A percentile compares a stretch with the other conserved stretches of the same genome.
Conservation (phyloP, 2,329 filamentous ascomycete genomes). For the Aspergillus amoenus region DNA sequence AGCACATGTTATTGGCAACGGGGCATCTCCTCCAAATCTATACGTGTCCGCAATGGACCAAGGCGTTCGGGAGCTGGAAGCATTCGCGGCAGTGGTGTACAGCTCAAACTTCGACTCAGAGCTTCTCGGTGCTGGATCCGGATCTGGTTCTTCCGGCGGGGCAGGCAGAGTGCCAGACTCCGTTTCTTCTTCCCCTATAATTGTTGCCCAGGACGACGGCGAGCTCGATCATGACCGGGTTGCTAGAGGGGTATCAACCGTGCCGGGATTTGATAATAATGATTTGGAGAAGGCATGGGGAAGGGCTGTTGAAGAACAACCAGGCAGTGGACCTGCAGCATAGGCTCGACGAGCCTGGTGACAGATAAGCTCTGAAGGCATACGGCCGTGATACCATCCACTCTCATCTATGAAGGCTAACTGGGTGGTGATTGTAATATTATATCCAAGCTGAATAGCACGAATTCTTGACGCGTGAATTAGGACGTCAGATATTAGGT, state of each 20-base stretch:
- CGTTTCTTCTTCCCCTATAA: slow-evolving; percentile 21
- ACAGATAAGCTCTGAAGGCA: neutral
- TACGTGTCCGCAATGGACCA: slow-evolving; percentile 47
- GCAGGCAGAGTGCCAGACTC: slow-evolving; percentile 12
- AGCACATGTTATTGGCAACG: slow-evolving; percentile 83
- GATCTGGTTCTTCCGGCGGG: slow-evolving; percentile 9
- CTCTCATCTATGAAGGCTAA: neutral
- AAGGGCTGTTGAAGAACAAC: slow-evolving; percentile 33
- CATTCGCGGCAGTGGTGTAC: slow-evolving; percentile 51
- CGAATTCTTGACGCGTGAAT: neutral
- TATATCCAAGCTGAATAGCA: neutral
- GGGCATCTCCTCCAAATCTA: slow-evolving; percentile 49
- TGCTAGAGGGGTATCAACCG: neutral
- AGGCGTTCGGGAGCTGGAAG: slow-evolving; percentile 48
- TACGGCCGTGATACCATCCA: neutral
- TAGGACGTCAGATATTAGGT: neutral
- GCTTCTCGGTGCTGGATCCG: slow-evolving; percentile 25
- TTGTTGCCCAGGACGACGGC: slow-evolving; percentile 21
- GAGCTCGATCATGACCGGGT: slow-evolving; percentile 3
- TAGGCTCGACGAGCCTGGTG: neutral
- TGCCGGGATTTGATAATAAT: slow-evolving; percentile 20
- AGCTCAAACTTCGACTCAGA: slow-evolving; percentile 47
- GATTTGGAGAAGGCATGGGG: slow-evolving; percentile 39
- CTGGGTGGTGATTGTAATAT: slow-evolving; percentile 2
- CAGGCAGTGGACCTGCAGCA: slow-evolving; percentile 2